These are phyloP conservation scores for Scedosporium boydii DNA, from an alignment of 2,329 filamentous ascomycete species.

Conservation along the genomic window DNA sequence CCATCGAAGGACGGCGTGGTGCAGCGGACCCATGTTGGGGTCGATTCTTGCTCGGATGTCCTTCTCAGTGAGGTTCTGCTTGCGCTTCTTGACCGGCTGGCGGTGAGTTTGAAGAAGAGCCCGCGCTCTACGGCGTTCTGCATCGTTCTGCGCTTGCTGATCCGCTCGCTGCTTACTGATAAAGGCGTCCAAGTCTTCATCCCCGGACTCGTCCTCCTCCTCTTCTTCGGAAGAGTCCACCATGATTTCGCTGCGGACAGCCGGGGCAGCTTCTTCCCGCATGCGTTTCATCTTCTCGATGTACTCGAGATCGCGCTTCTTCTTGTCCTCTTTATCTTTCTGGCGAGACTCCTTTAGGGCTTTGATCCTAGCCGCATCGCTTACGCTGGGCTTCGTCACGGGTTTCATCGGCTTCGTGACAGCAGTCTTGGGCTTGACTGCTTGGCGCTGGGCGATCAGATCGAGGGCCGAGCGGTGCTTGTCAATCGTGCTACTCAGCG, in stretches of 20 bases:
- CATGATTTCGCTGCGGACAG: slow-evolving; percentile 75
- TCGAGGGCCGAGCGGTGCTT: slow-evolving; percentile 31
- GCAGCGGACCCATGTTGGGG: slow-evolving; percentile 76
- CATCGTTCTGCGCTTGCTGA: slow-evolving; percentile 38
- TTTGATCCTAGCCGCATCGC: slow-evolving; percentile 11
- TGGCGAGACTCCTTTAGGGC: slow-evolving; percentile 62
- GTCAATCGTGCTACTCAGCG: slow-evolving; percentile 36
- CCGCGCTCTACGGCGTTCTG: slow-evolving; percentile 32
- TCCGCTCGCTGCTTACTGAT: slow-evolving; percentile 36
- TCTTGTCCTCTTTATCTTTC: slow-evolving; percentile 65
- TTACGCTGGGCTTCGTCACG: slow-evolving; percentile 18
- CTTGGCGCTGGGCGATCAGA: slow-evolving; percentile 29
- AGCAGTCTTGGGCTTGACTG: slow-evolving; percentile 15
- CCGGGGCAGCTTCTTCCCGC: slow-evolving; percentile 6
- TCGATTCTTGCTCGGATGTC: slow-evolving; percentile 90
- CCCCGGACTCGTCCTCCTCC: slow-evolving; percentile 50
- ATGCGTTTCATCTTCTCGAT: slow-evolving; percentile 55
- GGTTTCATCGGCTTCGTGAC: slow-evolving; percentile 13
- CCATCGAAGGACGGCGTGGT: slow-evolving; percentile 83
- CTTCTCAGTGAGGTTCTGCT: slow-evolving; percentile 72
- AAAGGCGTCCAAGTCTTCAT: slow-evolving; percentile 47
- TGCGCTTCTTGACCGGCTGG: slow-evolving; percentile 74
- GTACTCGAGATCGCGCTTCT: slow-evolving; percentile 60
- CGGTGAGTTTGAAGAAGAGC: slow-evolving; percentile 47
- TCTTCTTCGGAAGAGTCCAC: slow-evolving; percentile 75